Evolutionary conservation across 768 basidiomycete species (phyloP), one percentile per base, ranked within the genome.

Genomic region (Tylopilus plumbeoviolaceoides): DNA sequence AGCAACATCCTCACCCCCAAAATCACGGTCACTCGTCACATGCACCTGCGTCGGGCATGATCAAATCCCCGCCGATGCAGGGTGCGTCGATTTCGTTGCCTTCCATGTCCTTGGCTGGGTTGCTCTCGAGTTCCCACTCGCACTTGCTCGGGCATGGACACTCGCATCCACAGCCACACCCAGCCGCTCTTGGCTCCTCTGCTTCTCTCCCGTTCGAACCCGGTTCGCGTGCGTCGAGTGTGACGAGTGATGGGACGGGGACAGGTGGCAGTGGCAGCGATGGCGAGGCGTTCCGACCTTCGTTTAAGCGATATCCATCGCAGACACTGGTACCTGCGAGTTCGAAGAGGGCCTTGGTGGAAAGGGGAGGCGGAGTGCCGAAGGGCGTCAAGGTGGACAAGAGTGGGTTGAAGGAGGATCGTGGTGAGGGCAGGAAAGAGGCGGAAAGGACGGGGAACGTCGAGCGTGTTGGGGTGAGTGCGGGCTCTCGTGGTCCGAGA

Each of bases 271-370:
- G 69, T 17, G 65, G 65, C 44, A 71, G 70, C 1, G 68, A 69
- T 6, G 55, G 65, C 5, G 68, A 71, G 36, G 47, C 61, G n/a
- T 48, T 62, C 35, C 64, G 88, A 2, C 88, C 88, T 11, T 76
- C 82, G 27, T 89, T 87, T 63, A 91, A 91, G 73, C 73, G 88
- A 42, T 65, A 87, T 35, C 81, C 88, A 2, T 86, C 84, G 44
- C 85, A 87, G 70, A 85, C 85, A 10, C 68, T 90, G n/a, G 87
- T 76, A 1, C 84, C 85, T 2, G 70, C 70, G 33, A 75, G 74
- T 55, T 57, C 77, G 44, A 89, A 90, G 66, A 70, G 82, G 47
- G 73, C 73, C 48, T 60, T 75, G 62, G 66, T 82, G 11, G 63
- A 71, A 48, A 66, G 70, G 11, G 42, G 52, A 1, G 17, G 64